Conservation (phyloP, 495 filamentous ascomycete genomes). For the Glutinoglossum americanum region DNA sequence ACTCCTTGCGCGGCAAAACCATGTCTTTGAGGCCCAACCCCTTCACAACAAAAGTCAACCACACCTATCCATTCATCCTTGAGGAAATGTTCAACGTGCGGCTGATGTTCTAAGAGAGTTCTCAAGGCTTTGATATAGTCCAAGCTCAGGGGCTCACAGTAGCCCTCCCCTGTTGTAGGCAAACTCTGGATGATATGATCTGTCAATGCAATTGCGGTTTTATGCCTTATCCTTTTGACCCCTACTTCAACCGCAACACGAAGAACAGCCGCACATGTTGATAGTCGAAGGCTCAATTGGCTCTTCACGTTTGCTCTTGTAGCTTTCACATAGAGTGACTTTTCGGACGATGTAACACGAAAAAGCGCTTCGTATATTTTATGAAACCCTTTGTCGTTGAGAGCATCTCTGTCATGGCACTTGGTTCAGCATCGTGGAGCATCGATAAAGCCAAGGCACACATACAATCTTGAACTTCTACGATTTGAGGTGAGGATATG, state of each 20-base stretch:
- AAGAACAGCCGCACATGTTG: constrained; percentile 47
- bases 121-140: constrained; percentile 61
- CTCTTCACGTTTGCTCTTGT: constrained; percentile 25
- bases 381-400: constrained; percentile 61
- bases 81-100: constrained; percentile 58
- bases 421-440: constrained; percentile 6
- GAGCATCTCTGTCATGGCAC: constrained; percentile 18
- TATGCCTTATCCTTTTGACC: constrained; percentile 42
- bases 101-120: constrained; percentile 42
- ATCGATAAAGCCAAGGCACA: background rate
- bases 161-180: constrained; percentile 34
- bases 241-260: constrained; percentile 48
- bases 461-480: constrained; percentile 32
- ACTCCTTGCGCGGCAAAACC: background rate
- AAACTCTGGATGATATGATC: constrained; percentile 67
- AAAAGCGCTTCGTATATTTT: constrained; percentile 69
- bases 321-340: constrained; percentile 35
- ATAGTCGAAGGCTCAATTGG: constrained; percentile 33
- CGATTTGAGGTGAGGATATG: constrained; percentile 39
- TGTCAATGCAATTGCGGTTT: constrained; percentile 54
- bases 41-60: constrained; percentile 43
- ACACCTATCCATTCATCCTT: constrained; percentile 43
- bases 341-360: constrained; percentile 40
- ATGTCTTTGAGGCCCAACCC: constrained; percentile 10
- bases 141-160: constrained; percentile 47